Percentiles rank a stretch among this genome's conserved stretches.
Conservation (phyloP, 306 rosid species). For the Casuarina glauca region DNA sequence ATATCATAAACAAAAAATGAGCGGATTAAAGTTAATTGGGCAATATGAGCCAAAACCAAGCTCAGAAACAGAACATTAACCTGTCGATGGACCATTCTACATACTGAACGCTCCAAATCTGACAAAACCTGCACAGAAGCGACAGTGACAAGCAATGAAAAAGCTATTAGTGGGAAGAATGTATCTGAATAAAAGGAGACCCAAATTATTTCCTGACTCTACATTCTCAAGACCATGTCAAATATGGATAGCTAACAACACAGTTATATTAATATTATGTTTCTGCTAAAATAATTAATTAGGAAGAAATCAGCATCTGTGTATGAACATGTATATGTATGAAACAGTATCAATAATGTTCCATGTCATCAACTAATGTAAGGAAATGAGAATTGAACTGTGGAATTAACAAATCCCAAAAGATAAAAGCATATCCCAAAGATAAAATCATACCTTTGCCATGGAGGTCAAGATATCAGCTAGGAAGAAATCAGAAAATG, state of each 20-base stretch:
- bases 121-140: conserved; percentile 74
- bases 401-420: conserved; percentile 24
- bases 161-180: conserved; percentile 5
- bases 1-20: not conserved
- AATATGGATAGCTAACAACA: not conserved
- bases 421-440: not conserved
- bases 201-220: conserved; percentile 25
- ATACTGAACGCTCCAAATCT: conserved; percentile 92
- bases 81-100: conserved; percentile 98
- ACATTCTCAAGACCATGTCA: conserved; percentile 2
- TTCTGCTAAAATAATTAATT: not conserved
- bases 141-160: conserved; percentile 18
- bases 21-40: no score
- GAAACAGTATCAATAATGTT: conserved; percentile 16
- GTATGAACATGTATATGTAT: not conserved
- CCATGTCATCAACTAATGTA: conserved; percentile 14
- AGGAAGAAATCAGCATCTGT: not conserved
- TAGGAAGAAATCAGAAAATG: conserved; percentile 88
- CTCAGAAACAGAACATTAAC: conserved; percentile 43
- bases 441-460: conserved; percentile 66
- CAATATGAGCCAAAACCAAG: conserved; percentile 9
- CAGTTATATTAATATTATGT: not conserved
- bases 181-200: conserved; percentile 12
- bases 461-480: conserved; percentile 98
- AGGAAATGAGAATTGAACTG: conserved; percentile 14